These are phyloP conservation scores for Botrytis byssoidea DNA, from an alignment of 2,329 filamentous ascomycete genomes.

Conservation along the genomic window DNA sequence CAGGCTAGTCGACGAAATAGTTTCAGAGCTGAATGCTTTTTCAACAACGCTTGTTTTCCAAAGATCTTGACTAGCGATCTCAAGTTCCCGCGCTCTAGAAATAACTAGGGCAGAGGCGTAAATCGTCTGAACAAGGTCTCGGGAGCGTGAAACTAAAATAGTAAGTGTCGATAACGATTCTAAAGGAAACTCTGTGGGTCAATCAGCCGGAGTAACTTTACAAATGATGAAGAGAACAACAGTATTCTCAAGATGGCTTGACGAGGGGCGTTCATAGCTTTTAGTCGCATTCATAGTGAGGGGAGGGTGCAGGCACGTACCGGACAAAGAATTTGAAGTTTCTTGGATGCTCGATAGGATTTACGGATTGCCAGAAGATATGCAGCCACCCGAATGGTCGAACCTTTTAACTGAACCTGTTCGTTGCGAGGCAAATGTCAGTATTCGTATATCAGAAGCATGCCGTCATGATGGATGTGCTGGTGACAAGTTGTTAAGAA, in stretches of 20 bases:
- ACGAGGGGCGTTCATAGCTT: constrained; percentile 18
- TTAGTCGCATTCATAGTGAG: constrained; percentile 22
- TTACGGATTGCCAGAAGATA: constrained; percentile 34
- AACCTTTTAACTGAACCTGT: constrained; percentile 32
- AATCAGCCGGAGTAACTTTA: constrained; percentile 16
- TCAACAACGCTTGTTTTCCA: constrained; percentile 12
- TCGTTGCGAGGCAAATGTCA: constrained; percentile 26
- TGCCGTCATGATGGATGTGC: constrained; percentile 34
- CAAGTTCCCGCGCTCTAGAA: constrained; percentile 9
- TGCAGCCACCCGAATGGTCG: constrained; percentile 37
- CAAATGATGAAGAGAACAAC: background rate
- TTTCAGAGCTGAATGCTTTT: constrained; percentile 18
- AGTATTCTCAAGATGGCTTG: constrained; percentile 12
- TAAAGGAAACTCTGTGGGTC: constrained; percentile 9
- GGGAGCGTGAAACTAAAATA: constrained; percentile 37
- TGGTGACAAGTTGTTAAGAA: constrained; percentile 29
- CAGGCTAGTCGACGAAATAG: constrained; percentile 16
- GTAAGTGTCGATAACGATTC: constrained; percentile 21
- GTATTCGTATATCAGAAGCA: constrained; percentile 27
- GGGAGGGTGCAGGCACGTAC: constrained; percentile 31
- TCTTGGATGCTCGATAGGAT: constrained; percentile 31
- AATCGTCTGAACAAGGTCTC: constrained; percentile 32
- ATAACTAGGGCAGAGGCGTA: constrained; percentile 23
- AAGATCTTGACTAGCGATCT: constrained; percentile 19
- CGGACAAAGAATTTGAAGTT: constrained; percentile 32